phyloP scores from a whole-genome alignment of 106 monocot species.

The Cymbidium sinense region DNA sequence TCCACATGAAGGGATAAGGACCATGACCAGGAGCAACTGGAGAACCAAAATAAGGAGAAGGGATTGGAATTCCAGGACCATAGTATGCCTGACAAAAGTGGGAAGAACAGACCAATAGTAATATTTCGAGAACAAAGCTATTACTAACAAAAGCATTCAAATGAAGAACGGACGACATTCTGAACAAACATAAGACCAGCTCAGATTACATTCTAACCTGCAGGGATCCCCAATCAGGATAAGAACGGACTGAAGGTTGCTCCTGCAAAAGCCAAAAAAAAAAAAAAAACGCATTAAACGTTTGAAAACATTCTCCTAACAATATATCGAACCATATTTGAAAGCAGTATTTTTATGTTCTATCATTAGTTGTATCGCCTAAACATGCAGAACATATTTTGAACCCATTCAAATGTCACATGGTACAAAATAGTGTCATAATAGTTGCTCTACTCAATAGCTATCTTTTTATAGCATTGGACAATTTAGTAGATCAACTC shows the following conservation, averaged over 20 bases:
- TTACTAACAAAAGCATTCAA: not conserved
- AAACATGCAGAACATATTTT: too few species aligned
- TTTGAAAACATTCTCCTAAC: not conserved
- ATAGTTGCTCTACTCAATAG: not conserved
- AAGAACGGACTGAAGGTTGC: conserved; percentile 33
- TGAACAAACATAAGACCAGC: not conserved
- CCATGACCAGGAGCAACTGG: conserved; percentile 54
- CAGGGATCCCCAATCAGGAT: conserved; percentile 78
- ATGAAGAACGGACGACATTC: not conserved
- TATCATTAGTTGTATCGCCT: not conserved
- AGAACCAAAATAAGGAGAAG: conserved; percentile 41
- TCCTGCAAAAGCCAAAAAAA: conserved; percentile 34
- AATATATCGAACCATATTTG: not conserved
- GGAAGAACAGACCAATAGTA: not conserved
- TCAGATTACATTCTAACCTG: conserved; percentile 30
- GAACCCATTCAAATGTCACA: too few species aligned
- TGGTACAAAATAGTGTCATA: too few species aligned
- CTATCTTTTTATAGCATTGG: not conserved
- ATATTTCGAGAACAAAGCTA: not conserved
- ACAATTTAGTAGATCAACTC: not conserved
- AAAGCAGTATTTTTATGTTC: not conserved
- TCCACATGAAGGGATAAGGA: conserved; percentile 77
- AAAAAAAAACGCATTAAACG: not conserved
- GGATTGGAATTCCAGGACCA: conserved; percentile 64
- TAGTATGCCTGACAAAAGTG: conserved; percentile 53